phyloP scores from a whole-genome alignment of 2,329 filamentous ascomycete genomes.

The Fusarium chlamydosporum region DNA sequence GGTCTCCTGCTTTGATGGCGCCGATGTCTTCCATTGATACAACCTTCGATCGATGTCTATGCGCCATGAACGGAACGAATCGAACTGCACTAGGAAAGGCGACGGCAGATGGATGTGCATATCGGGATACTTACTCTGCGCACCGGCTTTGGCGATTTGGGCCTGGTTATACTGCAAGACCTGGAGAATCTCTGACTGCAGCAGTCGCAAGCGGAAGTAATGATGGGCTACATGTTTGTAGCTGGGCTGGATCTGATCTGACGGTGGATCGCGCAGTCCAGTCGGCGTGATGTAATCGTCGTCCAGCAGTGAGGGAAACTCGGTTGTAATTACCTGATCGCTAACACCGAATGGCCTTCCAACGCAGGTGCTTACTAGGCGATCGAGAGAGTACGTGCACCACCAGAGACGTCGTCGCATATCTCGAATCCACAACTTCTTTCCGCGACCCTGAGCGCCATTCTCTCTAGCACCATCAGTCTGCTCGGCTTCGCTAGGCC shows the following conservation, averaged over 20 bases:
- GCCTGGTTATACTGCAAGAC: slow-evolving; percentile 94
- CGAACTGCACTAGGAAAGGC: slow-evolving; percentile 86
- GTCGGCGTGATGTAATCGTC: slow-evolving; percentile 87
- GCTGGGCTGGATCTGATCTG: slow-evolving; percentile 74
- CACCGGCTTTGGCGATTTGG: slow-evolving; percentile 77
- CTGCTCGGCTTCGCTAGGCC: slow-evolving; percentile 56
- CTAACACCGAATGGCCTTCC: slow-evolving; percentile 93
- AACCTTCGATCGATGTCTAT: slow-evolving; percentile 87
- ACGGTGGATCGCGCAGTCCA: slow-evolving; percentile 76
- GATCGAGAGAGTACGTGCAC: slow-evolving; percentile 95
- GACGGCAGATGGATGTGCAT: slow-evolving; percentile 86
- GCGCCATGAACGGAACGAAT: slow-evolving; percentile 90
- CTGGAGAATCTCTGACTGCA: slow-evolving; percentile 96
- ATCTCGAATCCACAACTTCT: slow-evolving; percentile 87
- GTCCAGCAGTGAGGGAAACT: slow-evolving; percentile 90
- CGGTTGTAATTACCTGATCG: slow-evolving; percentile 96
- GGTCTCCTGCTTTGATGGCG: slow-evolving; percentile 82
- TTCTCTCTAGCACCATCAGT: slow-evolving; percentile 53
- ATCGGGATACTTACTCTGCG: slow-evolving; percentile 77
- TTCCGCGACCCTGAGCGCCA: slow-evolving; percentile 68
- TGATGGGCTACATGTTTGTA: slow-evolving; percentile 94
- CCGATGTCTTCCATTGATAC: slow-evolving; percentile 86
- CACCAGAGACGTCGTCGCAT: slow-evolving; percentile 91
- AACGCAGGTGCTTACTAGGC: slow-evolving; percentile 94
- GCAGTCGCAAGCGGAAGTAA: slow-evolving; percentile 87